Evolutionary conservation across 2,329 filamentous ascomycete species (phyloP), one percentile per base, ranked within the genome.

Genomic region (Parastagonospora nodorum): DNA sequence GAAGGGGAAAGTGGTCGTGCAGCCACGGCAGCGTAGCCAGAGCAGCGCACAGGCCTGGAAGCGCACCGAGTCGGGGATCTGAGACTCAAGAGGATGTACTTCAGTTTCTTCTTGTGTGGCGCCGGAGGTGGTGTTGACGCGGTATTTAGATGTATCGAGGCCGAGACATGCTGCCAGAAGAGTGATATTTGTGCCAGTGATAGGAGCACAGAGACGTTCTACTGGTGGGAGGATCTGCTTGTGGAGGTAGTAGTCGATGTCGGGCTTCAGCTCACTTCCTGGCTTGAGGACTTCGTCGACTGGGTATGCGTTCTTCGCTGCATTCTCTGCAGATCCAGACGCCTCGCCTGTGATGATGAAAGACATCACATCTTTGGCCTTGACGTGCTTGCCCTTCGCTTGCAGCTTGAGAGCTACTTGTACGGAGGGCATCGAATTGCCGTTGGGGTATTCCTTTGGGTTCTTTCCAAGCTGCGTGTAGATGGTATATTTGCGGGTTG

Each of bases 161-260:
- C 94, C 94, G 11, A 99, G 84, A 71, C 94, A 96, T 71, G 97
- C 92, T 2, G 94, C 94, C 8, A 99, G 83, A 58, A 92, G 87
- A 1, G 90, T 85, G 7, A 93, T 89, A 57, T 96, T 95, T 1
- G 94, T 99, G 51, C 94, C 94, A 11, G 85, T 85, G 66, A 99
- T 97, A 53, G 96, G 96, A 54, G 93, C 94, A 72, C 94, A 99
- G 16, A 99, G 86, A 82, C 94, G 90, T 77, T 99, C 94, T 24
- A 99, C 94, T 0, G 94, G 94, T 9, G 94, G 94, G 76, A 99
- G 91, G 51, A 99, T 97, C 75, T 99, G 94, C 79, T 99, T 99
- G 78, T 91, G 88, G 33, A 99, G 85, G 74, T 99, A 99, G 84
- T 92, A 97, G 70, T 99, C 94, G n/a, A 97, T 84, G 68, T 99